Conservation (phyloP, 2,329 filamentous ascomycete species). For the Amesomyces nigricolor region DNA sequence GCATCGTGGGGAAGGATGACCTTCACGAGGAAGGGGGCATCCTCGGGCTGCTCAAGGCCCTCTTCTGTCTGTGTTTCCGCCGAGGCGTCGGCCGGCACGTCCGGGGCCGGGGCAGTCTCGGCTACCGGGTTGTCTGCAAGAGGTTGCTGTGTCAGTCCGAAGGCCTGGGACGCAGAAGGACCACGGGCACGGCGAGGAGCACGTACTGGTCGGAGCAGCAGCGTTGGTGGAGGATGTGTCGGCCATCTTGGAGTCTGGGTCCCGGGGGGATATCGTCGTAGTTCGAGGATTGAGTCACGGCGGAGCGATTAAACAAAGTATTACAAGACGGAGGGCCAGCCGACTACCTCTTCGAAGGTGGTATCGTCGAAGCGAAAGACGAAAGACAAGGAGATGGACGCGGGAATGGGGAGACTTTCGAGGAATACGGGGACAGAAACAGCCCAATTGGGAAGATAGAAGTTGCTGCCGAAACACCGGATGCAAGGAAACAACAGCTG, state of each 20-base stretch:
- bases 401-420: slow-evolving; percentile 8
- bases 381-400: slow-evolving; percentile 5
- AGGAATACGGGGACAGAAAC: slow-evolving; percentile 14
- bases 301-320: slow-evolving; percentile 10
- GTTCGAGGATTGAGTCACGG: not conserved
- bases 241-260: slow-evolving; percentile 15
- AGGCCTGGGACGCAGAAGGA: not conserved
- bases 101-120: slow-evolving; percentile 18
- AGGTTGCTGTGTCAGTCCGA: slow-evolving; percentile 12
- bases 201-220: slow-evolving; percentile 23
- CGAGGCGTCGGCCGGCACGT: slow-evolving; percentile 12
- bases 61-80: slow-evolving; percentile 25
- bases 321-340: slow-evolving; percentile 11
- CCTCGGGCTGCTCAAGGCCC: slow-evolving; percentile 31
- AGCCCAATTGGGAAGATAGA: slow-evolving; percentile 20
- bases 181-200: not conserved
- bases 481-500: slow-evolving; percentile 17
- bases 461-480: slow-evolving; percentile 13
- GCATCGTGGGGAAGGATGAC: slow-evolving; percentile 72
- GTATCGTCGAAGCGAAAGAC: slow-evolving; percentile 16
- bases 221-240: slow-evolving; percentile 14
- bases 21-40: slow-evolving; percentile 57
- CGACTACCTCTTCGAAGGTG: not conserved
- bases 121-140: slow-evolving; percentile 19
- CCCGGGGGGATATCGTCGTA: slow-evolving; percentile 6